A percentile compares a stretch with the other conserved stretches of the same genome.
phyloP scores from a whole-genome alignment of 495 filamentous ascomycete genomes.

The Beverwykella pulmonaria region DNA sequence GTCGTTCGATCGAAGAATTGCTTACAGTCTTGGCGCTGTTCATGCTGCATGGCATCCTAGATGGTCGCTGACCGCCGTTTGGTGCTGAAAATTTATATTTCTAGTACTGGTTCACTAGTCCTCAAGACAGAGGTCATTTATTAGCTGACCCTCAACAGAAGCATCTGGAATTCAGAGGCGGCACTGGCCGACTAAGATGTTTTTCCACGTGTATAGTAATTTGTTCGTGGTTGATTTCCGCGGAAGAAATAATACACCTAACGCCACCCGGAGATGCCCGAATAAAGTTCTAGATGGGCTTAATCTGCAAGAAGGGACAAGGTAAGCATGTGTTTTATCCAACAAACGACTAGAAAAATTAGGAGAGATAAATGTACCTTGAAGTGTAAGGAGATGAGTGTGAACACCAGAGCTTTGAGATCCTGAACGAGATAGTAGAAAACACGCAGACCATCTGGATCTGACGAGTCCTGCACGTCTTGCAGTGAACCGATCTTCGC shows the following conservation, averaged over 20 bases:
- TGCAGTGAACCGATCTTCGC: conserved; percentile 98
- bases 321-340: conserved; percentile 12
- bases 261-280: conserved; percentile 25
- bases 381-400: conserved; percentile 94
- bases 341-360: background rate
- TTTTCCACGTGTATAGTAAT: conserved; percentile 4
- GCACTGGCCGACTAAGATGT: conserved; percentile 4
- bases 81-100: background rate
- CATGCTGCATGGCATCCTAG: conserved; percentile 2
- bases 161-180: conserved; percentile 1
- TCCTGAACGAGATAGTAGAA: conserved; percentile 99
- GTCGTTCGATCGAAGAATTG: background rate
- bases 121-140: background rate
- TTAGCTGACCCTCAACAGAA: background rate
- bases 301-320: conserved; percentile 40
- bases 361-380: conserved; percentile 60
- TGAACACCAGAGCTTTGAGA: conserved; percentile 95
- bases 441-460: conserved; percentile 96
- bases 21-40: conserved; percentile 10
- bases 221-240: conserved; percentile 14
- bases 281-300: conserved; percentile 39
- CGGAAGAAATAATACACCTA: conserved; percentile 26
- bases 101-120: conserved; percentile 5
- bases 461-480: conserved; percentile 92
- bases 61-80: background rate